These are phyloP conservation scores for Acanthochlamys bracteata DNA, from an alignment of 106 monocot species.

Conservation along the genomic window DNA sequence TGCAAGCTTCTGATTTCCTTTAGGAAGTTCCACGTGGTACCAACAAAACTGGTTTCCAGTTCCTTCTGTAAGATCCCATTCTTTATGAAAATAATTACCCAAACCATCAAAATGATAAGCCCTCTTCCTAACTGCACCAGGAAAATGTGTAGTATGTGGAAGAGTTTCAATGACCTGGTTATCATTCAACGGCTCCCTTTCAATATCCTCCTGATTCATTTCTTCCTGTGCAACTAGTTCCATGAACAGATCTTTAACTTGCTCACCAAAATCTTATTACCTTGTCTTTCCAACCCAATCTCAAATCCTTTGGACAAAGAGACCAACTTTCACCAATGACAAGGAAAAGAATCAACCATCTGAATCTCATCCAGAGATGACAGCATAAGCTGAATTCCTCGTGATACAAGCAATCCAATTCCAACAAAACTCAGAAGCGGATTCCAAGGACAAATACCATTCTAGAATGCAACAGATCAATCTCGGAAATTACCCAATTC, in stretches of 20 bases:
- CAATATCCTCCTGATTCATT: not conserved
- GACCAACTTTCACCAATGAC: not conserved
- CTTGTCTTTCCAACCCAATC: not conserved
- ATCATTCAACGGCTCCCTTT: not conserved
- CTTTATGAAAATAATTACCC: slow-evolving; percentile 29
- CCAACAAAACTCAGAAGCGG: too few species aligned
- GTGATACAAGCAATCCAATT: too few species aligned
- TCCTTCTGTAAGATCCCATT: slow-evolving; percentile 36
- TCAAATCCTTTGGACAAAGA: not conserved
- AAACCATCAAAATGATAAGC: slow-evolving; percentile 50
- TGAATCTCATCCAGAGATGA: too few species aligned
- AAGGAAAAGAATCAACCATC: not conserved
- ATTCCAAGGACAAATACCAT: too few species aligned
- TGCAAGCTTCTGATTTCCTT: slow-evolving; percentile 49
- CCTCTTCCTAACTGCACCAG: not conserved
- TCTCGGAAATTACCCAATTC: too few species aligned
- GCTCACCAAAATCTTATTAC: not conserved
- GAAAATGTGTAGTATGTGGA: not conserved
- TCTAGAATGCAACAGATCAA: too few species aligned
- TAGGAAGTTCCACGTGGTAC: slow-evolving; percentile 93
- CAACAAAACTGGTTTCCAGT: slow-evolving; percentile 40
- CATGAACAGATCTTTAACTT: not conserved
- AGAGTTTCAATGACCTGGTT: not conserved
- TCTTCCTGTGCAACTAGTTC: not conserved
- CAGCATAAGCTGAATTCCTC: too few species aligned